Base-by-base conservation (phyloP, 495 filamentous ascomycete genomes). In the Endocarpon pusillum region DNA sequence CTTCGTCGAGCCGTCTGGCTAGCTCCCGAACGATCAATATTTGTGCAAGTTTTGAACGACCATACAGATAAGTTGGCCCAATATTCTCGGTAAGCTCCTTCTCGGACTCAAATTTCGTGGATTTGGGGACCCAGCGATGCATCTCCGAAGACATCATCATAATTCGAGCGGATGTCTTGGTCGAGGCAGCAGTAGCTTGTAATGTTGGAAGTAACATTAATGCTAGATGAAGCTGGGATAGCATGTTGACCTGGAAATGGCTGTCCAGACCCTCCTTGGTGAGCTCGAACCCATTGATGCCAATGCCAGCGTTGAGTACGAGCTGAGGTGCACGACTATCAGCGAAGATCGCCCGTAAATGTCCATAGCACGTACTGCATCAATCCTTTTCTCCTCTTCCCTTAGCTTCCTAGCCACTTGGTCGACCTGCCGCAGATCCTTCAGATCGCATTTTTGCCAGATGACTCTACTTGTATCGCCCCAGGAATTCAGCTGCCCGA, bases 21-120 rank as follows among this genome's bases (percentile, higher is more conserved):
- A 21, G 55, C 60, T 19, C 4, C 48, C 51, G 2, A 48, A 39
- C 12, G 61, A 31, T 7, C 59, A 57, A 28, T 55, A 63, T 51
- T 63, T 62, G 19, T 0, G 70, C 64, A 3, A 80, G 58, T 46
- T 79, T 81, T 29, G 65, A 57, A 0, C 75, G 62, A 4, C 69
- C 75, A 47, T 80, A 79, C 41, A 73, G 67, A 10, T 38, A 49
- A 32, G 66, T 71, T 0, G 71, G 59, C 4, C 69, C 73, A 1
- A 60, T 42, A 31, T 74, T 67, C 22, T 56, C 45, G 45, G 80
- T 80, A 38, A 80, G 55, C 37, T 81, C 75, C 9, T 71, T 70
- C 4, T 73, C 33, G 18, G 52, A 66, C 11, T 51, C 59, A 40
- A 79, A 80, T 42, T 63, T 60, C 14, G 54, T 61, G 22, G 68